Percentiles rank a stretch among this genome's conserved stretches.
Evolutionary conservation across 306 rosid genomes (phyloP).

Genomic region (Mucuna pruriens): DNA sequence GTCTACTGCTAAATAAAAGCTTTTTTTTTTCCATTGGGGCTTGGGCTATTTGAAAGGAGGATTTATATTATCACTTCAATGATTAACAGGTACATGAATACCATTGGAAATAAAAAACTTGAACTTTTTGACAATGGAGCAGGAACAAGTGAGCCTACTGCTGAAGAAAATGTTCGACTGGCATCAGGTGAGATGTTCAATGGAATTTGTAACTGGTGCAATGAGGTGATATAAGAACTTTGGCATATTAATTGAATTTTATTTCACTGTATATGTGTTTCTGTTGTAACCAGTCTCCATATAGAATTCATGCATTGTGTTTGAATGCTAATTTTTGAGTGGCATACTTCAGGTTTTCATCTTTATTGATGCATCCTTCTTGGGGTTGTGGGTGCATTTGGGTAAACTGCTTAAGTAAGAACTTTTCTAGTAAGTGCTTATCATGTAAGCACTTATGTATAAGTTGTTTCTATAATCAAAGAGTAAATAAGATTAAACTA

Average conservation of each 20-base stretch:
- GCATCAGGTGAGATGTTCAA: conserved; percentile 76
- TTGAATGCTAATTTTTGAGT: conserved; percentile 15
- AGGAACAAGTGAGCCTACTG: conserved; percentile 81
- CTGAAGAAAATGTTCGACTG: conserved; percentile 78
- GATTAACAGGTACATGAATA: conserved; percentile 80
- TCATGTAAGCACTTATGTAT: not conserved
- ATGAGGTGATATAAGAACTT: conserved; percentile 5
- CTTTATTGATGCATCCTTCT: conserved; percentile 22
- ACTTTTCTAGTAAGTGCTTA: not conserved
- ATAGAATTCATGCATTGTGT: conserved; percentile 10
- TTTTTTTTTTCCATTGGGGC: not conserved
- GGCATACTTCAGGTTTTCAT: conserved; percentile 24
- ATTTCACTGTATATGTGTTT: conserved; percentile 19
- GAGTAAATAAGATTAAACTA: not conserved
- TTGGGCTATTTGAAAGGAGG: conserved; percentile 16
- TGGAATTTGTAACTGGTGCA: conserved; percentile 12
- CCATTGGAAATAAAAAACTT: conserved; percentile 87
- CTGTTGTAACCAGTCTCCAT: conserved; percentile 15
- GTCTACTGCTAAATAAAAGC: not conserved
- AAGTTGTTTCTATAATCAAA: not conserved
- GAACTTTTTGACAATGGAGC: conserved; percentile 97
- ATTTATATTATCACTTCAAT: conserved; percentile 32
- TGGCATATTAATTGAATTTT: conserved; percentile 9
- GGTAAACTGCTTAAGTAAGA: not conserved
- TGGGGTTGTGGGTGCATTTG: conserved; percentile 3